Percentiles rank a stretch among this genome's conserved stretches.
Conservation (phyloP, 2,329 filamentous ascomycete species). For the Zelopaecilomyces penicillatus region DNA sequence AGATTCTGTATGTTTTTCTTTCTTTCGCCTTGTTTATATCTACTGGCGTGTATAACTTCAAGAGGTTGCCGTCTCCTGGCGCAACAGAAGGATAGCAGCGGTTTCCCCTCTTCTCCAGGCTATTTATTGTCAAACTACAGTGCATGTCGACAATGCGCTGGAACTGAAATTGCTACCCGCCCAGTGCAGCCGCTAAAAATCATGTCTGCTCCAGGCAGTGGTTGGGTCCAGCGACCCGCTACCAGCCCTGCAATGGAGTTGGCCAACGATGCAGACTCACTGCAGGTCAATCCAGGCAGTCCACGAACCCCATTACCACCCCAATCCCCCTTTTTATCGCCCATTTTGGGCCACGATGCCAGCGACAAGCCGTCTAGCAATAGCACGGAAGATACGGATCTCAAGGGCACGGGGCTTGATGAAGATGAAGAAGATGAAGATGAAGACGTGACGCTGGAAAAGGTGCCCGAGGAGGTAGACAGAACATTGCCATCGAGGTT, state of each 20-base stretch:
- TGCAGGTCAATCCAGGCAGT: constrained; percentile 19
- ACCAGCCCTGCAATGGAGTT: constrained; percentile 7
- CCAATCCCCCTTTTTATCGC: not conserved
- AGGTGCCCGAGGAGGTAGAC: not conserved
- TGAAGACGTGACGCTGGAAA: not conserved
- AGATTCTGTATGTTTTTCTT: too few relatives aligned
- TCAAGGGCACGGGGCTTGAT: constrained; percentile 2
- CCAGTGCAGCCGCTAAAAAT: not conserved
- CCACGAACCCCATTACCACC: constrained; percentile 15
- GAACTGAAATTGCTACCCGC: too few relatives aligned
- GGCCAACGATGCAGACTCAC: constrained; percentile 17
- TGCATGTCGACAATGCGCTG: too few relatives aligned
- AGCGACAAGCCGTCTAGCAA: constrained; percentile 6
- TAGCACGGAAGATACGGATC: constrained; percentile 9
- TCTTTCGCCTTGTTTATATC: too few relatives aligned
- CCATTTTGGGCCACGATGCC: not conserved
- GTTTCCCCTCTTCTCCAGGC: too few relatives aligned
- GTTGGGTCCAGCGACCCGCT: constrained; percentile 5
- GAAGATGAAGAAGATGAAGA: not conserved
- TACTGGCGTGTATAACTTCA: too few relatives aligned
- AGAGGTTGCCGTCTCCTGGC: too few relatives aligned
- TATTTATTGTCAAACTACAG: too few relatives aligned
- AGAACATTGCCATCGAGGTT: constrained; percentile 16
- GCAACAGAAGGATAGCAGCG: too few relatives aligned
- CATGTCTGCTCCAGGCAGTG: constrained; percentile 13